Conservation (phyloP, 352 stramenopile genomes). For the Blastocystis sp. region DNA sequence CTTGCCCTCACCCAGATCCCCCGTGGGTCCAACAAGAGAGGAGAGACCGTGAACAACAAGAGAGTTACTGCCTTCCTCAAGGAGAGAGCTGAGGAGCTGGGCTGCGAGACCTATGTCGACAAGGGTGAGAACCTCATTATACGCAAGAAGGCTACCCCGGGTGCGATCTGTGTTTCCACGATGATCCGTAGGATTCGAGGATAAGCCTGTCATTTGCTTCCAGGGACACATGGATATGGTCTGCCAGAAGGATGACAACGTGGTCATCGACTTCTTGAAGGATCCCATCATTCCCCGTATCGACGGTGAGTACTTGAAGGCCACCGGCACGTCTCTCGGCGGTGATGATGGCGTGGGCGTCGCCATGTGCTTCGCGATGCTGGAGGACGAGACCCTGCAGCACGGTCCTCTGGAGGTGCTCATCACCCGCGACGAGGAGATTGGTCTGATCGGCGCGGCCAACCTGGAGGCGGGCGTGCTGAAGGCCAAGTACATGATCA, state of each 20-base stretch:
- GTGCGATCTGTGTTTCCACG: neutral
- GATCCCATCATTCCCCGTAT: constrained; percentile 69
- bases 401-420: constrained; percentile 66
- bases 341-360: constrained; percentile 66
- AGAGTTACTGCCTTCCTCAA: constrained; percentile 67
- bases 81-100: constrained; percentile 59
- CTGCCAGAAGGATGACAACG: constrained; percentile 68
- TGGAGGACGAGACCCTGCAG: constrained; percentile 55
- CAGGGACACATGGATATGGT: constrained; percentile 70
- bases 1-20: constrained; percentile 61
- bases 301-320: constrained; percentile 68
- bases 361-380: constrained; percentile 61
- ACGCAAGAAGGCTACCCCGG: constrained; percentile 63
- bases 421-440: constrained; percentile 68
- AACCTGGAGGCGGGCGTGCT: constrained; percentile 50
- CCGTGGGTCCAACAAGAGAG: constrained; percentile 64
- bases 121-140: constrained; percentile 69
- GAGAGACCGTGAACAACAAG: constrained; percentile 66
- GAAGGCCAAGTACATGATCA: constrained; percentile 69
- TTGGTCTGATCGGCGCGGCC: constrained; percentile 50
- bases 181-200: constrained; percentile 53
- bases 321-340: constrained; percentile 63
- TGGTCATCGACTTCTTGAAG: constrained; percentile 65
- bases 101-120: constrained; percentile 65
- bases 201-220: constrained; percentile 62